Base-by-base conservation (phyloP, 495 filamentous ascomycete species). In the Terfezia boudieri region DNA sequence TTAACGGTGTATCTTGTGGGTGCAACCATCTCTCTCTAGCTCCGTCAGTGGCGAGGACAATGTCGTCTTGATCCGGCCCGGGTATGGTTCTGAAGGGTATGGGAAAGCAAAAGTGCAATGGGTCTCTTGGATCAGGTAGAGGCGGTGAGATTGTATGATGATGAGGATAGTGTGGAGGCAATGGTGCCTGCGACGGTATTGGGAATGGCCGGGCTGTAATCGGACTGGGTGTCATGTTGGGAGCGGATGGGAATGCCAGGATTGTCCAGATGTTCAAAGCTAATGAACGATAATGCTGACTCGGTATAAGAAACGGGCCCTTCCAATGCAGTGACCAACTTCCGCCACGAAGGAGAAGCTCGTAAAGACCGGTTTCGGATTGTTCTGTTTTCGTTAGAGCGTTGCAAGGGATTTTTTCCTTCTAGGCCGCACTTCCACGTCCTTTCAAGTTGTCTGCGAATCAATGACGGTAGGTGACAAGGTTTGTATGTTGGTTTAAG, bases 1-100 rank as follows among this genome's bases (percentile, higher is more conserved):
- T 82, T 61, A 90, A 84, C 52, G 83, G 78, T 50, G 79, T 82
- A 57, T 81, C 86, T 65, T 83, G 84, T 55, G 92, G 81, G 66
- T 92, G 87, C 22, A 84, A 86, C 90, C 90, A 98, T 60, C 83
- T 80, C 56, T 83, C 77, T 10, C 89, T 75, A 43, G 87, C 87
- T 54, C 80, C 80, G 55, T 77, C 74, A 56, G 79, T 92, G 57
- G 87, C 86, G 69, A 94, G 83, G 52, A 96, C 71, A 59, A 96
- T 83, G 67, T 95, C 87, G 63, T 92, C 83, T 61, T 78, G 76
- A 59, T 94, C 84, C 59, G 90, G 90, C 32, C 92, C 90, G 57
- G 83, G 79, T 59, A 86, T 83, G 50, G 86, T 92, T 55, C 84
- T 78, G 70, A 98, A 94, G 36, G 90, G 90, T 9, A 96, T 82